Conservation (phyloP, 169 alveolate genomes). For the Perkinsus chesapeaki region DNA sequence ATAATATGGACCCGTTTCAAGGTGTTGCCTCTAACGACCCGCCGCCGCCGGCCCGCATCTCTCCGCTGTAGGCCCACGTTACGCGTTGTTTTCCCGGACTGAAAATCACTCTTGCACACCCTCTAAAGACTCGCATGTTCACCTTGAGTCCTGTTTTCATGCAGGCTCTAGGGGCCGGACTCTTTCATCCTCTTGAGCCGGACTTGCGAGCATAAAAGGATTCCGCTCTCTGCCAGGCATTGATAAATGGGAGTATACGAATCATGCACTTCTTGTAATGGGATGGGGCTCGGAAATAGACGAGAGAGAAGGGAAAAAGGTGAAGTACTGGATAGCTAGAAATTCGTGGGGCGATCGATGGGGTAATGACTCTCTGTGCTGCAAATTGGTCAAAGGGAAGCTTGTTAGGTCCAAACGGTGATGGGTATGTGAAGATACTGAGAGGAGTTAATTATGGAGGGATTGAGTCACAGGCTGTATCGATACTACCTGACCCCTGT, state of each 20-base stretch:
- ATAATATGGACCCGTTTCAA: too few species aligned
- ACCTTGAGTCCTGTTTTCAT: too few species aligned
- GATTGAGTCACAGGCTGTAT: constrained; percentile 32
- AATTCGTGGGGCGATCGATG: constrained; percentile 35
- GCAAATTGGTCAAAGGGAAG: not conserved
- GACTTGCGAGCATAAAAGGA: too few species aligned
- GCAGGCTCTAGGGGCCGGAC: too few species aligned
- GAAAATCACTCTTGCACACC: too few species aligned
- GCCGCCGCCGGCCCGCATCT: too few species aligned
- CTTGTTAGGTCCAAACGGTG: not conserved
- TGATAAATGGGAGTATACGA: constrained; percentile 36
- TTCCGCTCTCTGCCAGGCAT: constrained; percentile 7
- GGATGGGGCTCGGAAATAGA: constrained; percentile 28
- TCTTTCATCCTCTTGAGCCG: too few species aligned
- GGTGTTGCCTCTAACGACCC: too few species aligned
- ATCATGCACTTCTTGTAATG: constrained; percentile 24
- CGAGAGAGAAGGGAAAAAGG: constrained; percentile 14
- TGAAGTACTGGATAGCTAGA: constrained; percentile 32
- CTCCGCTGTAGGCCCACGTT: too few species aligned
- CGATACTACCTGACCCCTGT: constrained; percentile 28
- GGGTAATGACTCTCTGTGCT: constrained; percentile 17
- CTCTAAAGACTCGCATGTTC: too few species aligned
- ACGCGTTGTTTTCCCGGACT: too few species aligned
- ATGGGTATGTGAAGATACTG: constrained; percentile 32
- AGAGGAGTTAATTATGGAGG: constrained; percentile 38